Conservation (phyloP, 2,329 filamentous ascomycete species). For the Monilinia laxa region DNA sequence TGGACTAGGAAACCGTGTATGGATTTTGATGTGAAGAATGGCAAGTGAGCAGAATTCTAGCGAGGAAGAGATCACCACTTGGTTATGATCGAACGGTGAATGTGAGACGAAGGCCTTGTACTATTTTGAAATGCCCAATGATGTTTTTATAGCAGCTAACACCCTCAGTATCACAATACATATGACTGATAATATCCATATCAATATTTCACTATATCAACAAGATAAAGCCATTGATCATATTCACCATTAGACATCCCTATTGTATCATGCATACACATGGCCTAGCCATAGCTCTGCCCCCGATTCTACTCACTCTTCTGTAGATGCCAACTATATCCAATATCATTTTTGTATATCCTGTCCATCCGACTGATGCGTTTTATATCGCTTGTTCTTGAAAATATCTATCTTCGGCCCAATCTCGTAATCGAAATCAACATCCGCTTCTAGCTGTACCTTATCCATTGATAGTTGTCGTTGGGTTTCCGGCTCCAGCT, state of each 20-base stretch:
- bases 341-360: not conserved
- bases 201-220: not conserved
- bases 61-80: not conserved
- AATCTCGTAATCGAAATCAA: slow-evolving; percentile 17
- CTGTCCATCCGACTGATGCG: not conserved
- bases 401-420: slow-evolving; percentile 11
- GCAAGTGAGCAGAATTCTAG: not conserved
- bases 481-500: slow-evolving; percentile 13
- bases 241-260: not conserved
- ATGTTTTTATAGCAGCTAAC: not conserved
- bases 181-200: not conserved
- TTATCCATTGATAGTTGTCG: slow-evolving; percentile 11
- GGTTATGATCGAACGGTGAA: not conserved
- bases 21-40: not conserved
- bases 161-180: not conserved
- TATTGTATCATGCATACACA: not conserved
- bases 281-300: too few species aligned
- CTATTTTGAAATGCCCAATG: slow-evolving; percentile 3
- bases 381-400: not conserved
- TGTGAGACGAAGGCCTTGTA: not conserved
- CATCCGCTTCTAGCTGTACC: slow-evolving; percentile 14
- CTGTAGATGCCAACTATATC: not conserved
- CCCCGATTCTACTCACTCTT: not conserved
- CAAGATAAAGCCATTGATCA: not conserved
- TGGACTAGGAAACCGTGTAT: not conserved